Evolutionary conservation across 208 protist species (phyloP), one percentile per base, ranked within the genome.

Genomic region (Phytomonas serpens): DNA sequence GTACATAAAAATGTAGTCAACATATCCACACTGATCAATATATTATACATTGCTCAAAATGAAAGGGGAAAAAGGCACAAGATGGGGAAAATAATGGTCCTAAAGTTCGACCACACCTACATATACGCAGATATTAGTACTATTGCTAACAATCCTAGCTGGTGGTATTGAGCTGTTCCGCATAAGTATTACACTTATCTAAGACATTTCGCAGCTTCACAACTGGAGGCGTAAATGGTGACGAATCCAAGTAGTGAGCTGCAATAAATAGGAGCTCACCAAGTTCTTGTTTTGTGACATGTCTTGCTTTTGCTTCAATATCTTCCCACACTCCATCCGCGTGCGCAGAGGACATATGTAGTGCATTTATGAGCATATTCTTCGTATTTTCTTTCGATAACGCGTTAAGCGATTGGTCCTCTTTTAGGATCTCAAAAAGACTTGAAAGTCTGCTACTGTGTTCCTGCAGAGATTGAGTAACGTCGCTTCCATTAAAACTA

Each of bases 141-240:
- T 6, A 27, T 3, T 57, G 47, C 23, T 57, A 1, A 6, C 13
- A 57, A 27, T 57, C 19, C 23, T 23, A 57, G 27, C 16, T 27
- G 23, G 47, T 27, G 23, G 19, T 57, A 27, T 23, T 27, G 19
- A 57, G 47, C 16, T 57, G 16, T 57, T 57, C 47, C 23, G 19
- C 19, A 19, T 57, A 57, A 57, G 47, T 27, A 57, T 57, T 57
- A 61, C 73, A 84, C 27, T 68, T n/a, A 4, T 83, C 68, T 4
- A 93, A 67, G 9, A 90, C 66, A 9, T 31, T 34, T n/a, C 75
- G 71, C 19, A 93, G 29, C 76, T 96, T 96, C 47, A 89, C 77
- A 37, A 80, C 64, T 0, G 73, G 47, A 27, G 81, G 63, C 0
- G 77, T 68, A 71, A 93, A 96, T 10, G 91, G 91, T 32, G 87